phyloP scores from a whole-genome alignment of 306 rosid species.

The Alnus glutinosa region DNA sequence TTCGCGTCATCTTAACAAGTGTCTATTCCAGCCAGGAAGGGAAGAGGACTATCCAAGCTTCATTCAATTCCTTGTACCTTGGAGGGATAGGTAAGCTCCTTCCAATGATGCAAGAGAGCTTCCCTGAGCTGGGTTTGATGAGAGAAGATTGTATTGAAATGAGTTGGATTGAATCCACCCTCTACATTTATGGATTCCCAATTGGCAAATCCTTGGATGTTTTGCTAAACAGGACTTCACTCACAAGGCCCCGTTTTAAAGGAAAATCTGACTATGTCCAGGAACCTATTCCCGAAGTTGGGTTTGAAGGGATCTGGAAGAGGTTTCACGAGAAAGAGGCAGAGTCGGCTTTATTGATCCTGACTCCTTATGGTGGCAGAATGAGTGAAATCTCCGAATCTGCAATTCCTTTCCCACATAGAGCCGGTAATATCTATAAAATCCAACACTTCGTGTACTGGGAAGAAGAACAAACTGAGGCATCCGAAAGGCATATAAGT shows the following conservation, averaged over 20 bases:
- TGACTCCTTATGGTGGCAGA: constrained; percentile 17
- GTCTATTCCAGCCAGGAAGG: neutral
- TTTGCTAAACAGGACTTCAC: neutral
- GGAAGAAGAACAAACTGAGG: neutral
- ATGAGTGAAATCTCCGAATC: constrained; percentile 13
- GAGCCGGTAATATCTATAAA: constrained; percentile 10
- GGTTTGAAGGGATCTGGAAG: constrained; percentile 21
- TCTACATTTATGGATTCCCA: constrained; percentile 6
- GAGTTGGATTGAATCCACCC: constrained; percentile 34
- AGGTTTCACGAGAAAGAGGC: constrained; percentile 1
- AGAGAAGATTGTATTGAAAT: constrained; percentile 8
- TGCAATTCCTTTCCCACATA: constrained; percentile 19
- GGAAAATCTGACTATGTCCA: too few relatives aligned
- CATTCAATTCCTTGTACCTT: constrained; percentile 21
- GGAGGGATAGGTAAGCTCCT: constrained; percentile 22
- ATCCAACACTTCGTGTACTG: constrained; percentile 8
- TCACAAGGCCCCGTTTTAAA: too few relatives aligned
- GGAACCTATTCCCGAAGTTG: neutral
- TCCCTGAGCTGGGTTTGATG: constrained; percentile 22
- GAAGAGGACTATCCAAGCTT: neutral
- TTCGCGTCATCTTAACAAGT: neutral
- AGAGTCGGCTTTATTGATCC: neutral
- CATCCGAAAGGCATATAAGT: neutral
- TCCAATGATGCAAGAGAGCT: constrained; percentile 16
- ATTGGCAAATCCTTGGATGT: constrained; percentile 22